These are phyloP conservation scores for Platanthera zijinensis DNA, from an alignment of 106 monocot species.

Conservation along the genomic window DNA sequence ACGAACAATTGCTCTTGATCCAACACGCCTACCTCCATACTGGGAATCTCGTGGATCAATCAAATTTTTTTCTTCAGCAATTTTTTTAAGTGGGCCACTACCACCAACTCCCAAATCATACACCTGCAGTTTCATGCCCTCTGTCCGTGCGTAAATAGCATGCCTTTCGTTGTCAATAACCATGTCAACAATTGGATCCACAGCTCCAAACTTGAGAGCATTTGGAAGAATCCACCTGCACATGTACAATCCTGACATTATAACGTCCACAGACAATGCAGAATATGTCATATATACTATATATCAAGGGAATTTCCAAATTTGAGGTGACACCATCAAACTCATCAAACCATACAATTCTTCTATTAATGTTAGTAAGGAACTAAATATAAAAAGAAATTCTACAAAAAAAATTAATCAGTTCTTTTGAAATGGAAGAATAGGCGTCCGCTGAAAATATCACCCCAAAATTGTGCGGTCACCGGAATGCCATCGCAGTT, in stretches of 20 bases:
- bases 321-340: no score
- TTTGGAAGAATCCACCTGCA: constrained; percentile 81
- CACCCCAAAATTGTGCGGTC: no score
- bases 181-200: constrained; percentile 88
- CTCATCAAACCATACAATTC: no score
- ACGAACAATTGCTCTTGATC: constrained; percentile 41
- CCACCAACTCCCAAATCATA: constrained; percentile 83
- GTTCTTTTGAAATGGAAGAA: no score
- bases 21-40: constrained; percentile 45
- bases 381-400: no score
- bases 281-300: background rate
- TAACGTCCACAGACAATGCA: background rate
- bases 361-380: no score
- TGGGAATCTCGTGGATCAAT: constrained; percentile 82
- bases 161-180: constrained; percentile 87
- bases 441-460: no score
- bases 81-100: constrained; percentile 64
- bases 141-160: constrained; percentile 72
- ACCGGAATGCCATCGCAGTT: no score
- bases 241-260: background rate
- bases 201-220: constrained; percentile 81
- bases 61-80: constrained; percentile 83
- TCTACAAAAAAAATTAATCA: no score
- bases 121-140: constrained; percentile 81
- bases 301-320: no score